Evolutionary conservation across 2,329 filamentous ascomycete species (phyloP).

Genomic region (Neonectria coccinea): DNA sequence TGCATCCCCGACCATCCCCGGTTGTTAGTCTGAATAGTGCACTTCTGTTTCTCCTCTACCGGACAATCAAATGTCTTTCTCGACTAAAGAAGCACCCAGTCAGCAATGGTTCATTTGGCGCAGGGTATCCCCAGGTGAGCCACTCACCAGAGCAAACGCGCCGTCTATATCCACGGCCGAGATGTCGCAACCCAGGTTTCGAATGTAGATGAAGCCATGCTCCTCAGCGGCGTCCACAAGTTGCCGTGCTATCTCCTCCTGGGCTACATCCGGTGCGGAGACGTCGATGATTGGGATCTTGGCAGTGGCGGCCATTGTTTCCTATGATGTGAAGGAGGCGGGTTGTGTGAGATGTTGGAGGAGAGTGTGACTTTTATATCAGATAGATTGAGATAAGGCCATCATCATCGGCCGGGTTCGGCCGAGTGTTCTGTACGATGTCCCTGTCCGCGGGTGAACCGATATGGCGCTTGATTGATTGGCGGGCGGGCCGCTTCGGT

Average conservation of each 20-base stretch:
- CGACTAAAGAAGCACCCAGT: slow-evolving; percentile 57
- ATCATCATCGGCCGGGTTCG: slow-evolving; percentile 21
- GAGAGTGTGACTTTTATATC: slow-evolving; percentile 7
- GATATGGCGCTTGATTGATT: slow-evolving; percentile 4
- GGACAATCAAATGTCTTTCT: slow-evolving; percentile 78
- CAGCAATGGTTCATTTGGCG: slow-evolving; percentile 9
- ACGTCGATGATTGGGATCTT: slow-evolving; percentile 88
- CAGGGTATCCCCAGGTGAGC: background rate
- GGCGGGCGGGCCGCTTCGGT: background rate
- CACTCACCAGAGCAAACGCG: slow-evolving; percentile 78
- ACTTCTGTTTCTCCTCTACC: slow-evolving; percentile 77
- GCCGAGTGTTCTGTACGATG: slow-evolving; percentile 13
- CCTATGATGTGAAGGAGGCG: slow-evolving; percentile 2
- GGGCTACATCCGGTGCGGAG: slow-evolving; percentile 58
- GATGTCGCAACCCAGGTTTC: slow-evolving; percentile 78
- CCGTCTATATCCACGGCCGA: slow-evolving; percentile 72
- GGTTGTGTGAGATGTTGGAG: slow-evolving; percentile 7
- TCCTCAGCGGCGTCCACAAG: slow-evolving; percentile 84
- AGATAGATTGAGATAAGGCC: slow-evolving; percentile 9
- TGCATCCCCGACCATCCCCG: slow-evolving; percentile 91
- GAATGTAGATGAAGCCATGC: slow-evolving; percentile 92
- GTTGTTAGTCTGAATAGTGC: slow-evolving; percentile 83
- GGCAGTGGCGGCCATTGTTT: slow-evolving; percentile 48
- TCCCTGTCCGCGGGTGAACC: background rate
- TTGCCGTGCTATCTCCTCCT: slow-evolving; percentile 69